Percentiles rank a stretch among this genome's conserved stretches.
These are phyloP conservation scores for Yamadazyma sp. DNA, from an alignment of 805 yeast genomes.

Conservation along the genomic window DNA sequence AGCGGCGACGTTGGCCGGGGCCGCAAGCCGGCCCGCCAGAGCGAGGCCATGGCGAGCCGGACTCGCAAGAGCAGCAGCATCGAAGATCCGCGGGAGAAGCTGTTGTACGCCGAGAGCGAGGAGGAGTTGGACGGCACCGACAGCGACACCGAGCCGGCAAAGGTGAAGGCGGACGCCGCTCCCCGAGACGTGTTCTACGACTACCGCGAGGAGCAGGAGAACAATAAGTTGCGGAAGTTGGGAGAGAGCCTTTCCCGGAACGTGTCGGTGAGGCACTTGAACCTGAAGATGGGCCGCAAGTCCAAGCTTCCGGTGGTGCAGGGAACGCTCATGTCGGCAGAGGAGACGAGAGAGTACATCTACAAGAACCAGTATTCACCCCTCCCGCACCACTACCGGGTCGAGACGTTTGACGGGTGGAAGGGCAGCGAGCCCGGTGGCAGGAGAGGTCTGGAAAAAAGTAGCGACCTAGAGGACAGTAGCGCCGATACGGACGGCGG, in stretches of 20 bases:
- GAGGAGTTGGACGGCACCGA: constrained; percentile 2
- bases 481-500: no score
- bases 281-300: constrained; percentile 13
- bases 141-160: not conserved
- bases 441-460: no score
- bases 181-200: constrained; percentile 13
- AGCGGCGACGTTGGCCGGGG: constrained; percentile 15
- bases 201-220: constrained; percentile 22
- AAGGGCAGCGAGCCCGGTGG: no score
- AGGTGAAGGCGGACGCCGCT: not conserved
- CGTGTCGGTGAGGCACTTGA: constrained; percentile 30
- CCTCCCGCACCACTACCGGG: constrained; percentile 17
- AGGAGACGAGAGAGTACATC: constrained; percentile 18
- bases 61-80: not conserved
- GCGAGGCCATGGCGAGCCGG: not conserved
- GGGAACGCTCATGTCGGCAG: constrained; percentile 12
- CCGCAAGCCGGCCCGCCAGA: not conserved
- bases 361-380: constrained; percentile 13
- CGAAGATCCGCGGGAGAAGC: constrained; percentile 12
- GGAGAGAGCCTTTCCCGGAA: constrained; percentile 38
- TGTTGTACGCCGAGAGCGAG: constrained; percentile 11
- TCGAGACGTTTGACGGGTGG: constrained; percentile 18
- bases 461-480: no score
- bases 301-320: constrained; percentile 3
- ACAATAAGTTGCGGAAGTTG: constrained; percentile 29